Conservation (phyloP, 352 stramenopile genomes). For the Globisporangium takayamanum region DNA sequence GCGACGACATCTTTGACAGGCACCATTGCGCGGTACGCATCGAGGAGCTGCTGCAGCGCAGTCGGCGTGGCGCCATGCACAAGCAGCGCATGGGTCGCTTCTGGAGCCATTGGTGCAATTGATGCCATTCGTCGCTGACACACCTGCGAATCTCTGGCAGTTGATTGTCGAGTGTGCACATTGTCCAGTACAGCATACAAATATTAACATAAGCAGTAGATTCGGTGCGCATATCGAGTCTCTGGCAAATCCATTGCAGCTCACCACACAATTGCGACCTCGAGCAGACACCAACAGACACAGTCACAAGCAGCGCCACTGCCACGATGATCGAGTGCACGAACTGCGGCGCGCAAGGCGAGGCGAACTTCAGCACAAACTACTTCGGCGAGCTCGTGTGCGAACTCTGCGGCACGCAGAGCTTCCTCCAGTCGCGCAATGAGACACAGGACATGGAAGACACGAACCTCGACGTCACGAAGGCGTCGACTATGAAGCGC, state of each 20-base stretch:
- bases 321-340: slow-evolving; percentile 63
- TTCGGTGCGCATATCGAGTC: not conserved
- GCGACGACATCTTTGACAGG: slow-evolving; percentile 38
- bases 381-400: slow-evolving; percentile 83
- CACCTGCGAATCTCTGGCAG: not conserved
- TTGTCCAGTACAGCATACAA: not conserved
- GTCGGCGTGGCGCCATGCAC: too few species aligned
- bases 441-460: slow-evolving; percentile 80
- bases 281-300: not conserved
- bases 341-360: slow-evolving; percentile 66
- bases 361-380: slow-evolving; percentile 78
- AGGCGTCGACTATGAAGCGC: slow-evolving; percentile 26
- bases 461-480: slow-evolving; percentile 42
- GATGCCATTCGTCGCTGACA: not conserved
- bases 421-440: slow-evolving; percentile 71
- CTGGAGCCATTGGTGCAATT: too few species aligned
- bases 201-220: not conserved
- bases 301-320: not conserved
- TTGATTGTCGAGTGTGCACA: not conserved
- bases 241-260: not conserved
- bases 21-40: slow-evolving; percentile 61
- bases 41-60: slow-evolving; percentile 31
- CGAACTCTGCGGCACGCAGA: slow-evolving; percentile 81
- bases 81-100: too few species aligned
- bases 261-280: slow-evolving; percentile 1